Base-by-base conservation (phyloP, 164 flowering plant species). In the Vitis labrusca region DNA sequence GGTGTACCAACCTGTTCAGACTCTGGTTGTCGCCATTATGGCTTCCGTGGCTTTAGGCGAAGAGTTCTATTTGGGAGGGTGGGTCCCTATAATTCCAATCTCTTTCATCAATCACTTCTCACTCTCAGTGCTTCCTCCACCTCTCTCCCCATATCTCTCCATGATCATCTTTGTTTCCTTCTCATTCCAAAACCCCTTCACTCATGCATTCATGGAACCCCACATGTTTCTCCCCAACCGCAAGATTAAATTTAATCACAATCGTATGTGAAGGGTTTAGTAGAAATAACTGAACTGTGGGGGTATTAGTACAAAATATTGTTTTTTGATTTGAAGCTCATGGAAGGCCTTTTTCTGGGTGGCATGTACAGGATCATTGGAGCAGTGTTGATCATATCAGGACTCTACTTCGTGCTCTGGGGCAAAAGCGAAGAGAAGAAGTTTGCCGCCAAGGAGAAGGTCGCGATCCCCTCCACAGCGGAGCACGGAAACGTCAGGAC, bases 41-140 rank as follows among this genome's bases (percentile, higher is more conserved):
- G 89, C 99, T 15, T 91, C 99, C 70, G 23, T 88, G 29, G 91
- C 93, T 61, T 80, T 96, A 50, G 98, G 99, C 19, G 99, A 96
- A 77, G 82, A 93, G 69, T 96, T 96, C 89, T 91, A 91, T 84
- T 80, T 96, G 83, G 99, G 99, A 71, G 99, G 99, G 99, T 92
- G 52, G 16, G 72, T 77, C 61, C 56, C 30, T 0, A 6, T 10
- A 62, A 56, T 11, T 14, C 9, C 50, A 9, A 12, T 57, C 70
- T 19, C 15, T 17, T 62, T 58, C 61, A 58, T 11, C 44, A 61
- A 59, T 59, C 47, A 48, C 8, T 15, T 13, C 23, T 65, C 49
- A 19, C n/a, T 37, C 49, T 65, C 48, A 12, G 12, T 47, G 47
- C 29, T 61, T 37, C 44, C 44, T 37, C 44, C 7, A 37, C 44